Evolutionary conservation across 2,329 filamentous ascomycete genomes (phyloP).

Genomic region (Sporothrix brasiliensis): DNA sequence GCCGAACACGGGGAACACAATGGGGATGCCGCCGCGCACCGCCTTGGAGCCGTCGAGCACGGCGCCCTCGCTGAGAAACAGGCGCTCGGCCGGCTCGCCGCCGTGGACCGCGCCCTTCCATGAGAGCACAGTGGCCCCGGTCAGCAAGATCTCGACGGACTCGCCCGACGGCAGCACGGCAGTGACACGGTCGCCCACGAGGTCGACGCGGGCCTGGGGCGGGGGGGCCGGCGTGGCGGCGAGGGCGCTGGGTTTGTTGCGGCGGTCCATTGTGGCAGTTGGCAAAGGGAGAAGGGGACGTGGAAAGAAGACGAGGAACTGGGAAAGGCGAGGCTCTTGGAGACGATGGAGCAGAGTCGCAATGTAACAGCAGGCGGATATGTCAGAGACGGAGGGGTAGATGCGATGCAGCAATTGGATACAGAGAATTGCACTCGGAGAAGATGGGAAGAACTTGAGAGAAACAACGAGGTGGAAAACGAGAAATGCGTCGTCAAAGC

Average conservation of each 20-base stretch:
- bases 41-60: conserved; percentile 84
- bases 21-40: conserved; percentile 85
- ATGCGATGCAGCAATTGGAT: no score
- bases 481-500: conserved; percentile 8
- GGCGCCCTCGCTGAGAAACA: conserved; percentile 81
- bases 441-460: no score
- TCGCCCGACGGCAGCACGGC: conserved; percentile 85
- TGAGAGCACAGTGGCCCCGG: conserved; percentile 87
- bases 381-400: no score
- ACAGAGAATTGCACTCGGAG: no score
- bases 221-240: conserved; percentile 72
- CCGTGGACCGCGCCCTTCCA: conserved; percentile 73
- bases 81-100: conserved; percentile 67
- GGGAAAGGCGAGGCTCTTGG: neutral
- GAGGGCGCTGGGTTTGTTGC: conserved; percentile 79
- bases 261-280: conserved; percentile 64
- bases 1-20: conserved; percentile 96
- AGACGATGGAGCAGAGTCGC: neutral
- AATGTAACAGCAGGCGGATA: no score
- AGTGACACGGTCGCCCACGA: conserved; percentile 72
- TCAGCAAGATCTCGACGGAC: conserved; percentile 81
- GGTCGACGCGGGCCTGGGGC: conserved; percentile 74
- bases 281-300: neutral
- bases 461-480: no score
- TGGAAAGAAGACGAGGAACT: neutral